phyloP scores from a whole-genome alignment of 805 yeast genomes.

The Lipomyces oligophaga region DNA sequence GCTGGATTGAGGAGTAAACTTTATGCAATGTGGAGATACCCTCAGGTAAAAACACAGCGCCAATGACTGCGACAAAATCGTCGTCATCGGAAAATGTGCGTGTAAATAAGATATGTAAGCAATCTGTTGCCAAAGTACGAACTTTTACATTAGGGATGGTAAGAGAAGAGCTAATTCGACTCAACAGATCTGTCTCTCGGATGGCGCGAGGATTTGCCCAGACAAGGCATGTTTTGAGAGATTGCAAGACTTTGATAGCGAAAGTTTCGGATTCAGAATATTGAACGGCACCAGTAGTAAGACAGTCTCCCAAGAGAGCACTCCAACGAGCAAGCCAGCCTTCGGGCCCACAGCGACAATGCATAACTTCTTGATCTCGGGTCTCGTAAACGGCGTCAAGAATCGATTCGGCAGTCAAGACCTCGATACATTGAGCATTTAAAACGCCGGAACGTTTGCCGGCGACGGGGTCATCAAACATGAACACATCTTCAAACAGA shows the following conservation, averaged over 20 bases:
- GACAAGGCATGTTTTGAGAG: conserved; percentile 82
- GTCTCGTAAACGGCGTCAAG: conserved; percentile 61
- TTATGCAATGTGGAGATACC: conserved; percentile 67
- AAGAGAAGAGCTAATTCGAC: conserved; percentile 50
- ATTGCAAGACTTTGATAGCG: conserved; percentile 66
- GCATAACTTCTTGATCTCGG: conserved; percentile 53
- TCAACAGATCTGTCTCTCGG: conserved; percentile 60
- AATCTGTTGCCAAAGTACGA: conserved; percentile 70
- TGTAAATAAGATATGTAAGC: conserved; percentile 83
- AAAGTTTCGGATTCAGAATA: conserved; percentile 44
- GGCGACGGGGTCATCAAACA: conserved; percentile 88
- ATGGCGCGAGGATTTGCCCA: conserved; percentile 85
- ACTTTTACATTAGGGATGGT: conserved; percentile 51
- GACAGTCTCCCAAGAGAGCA: conserved; percentile 47
- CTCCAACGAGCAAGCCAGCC: conserved; percentile 90
- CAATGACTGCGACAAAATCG: conserved; percentile 76
- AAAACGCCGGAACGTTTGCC: conserved; percentile 71
- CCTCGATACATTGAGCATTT: conserved; percentile 77
- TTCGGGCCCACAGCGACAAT: conserved; percentile 62
- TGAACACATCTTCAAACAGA: conserved; percentile 85
- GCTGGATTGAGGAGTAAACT: conserved; percentile 51
- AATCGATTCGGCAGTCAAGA: conserved; percentile 67
- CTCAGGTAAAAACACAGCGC: conserved; percentile 66
- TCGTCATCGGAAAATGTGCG: conserved; percentile 61
- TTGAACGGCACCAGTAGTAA: conserved; percentile 38